Conservation (phyloP, 768 basidiomycete species). For the Lentinula guzmanii region DNA sequence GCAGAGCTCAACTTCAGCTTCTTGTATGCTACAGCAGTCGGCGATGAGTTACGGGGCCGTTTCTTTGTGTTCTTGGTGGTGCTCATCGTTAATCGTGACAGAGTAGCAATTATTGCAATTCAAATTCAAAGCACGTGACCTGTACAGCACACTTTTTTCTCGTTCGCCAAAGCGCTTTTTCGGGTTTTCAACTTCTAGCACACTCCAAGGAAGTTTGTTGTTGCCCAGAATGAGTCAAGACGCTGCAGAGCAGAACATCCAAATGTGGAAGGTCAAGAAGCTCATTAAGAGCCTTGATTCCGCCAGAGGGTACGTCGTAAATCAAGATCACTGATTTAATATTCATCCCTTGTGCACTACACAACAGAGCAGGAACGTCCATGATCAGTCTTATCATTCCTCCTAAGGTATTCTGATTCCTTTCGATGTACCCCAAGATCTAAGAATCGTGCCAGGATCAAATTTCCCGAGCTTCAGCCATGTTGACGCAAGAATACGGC, state of each 20-base stretch:
- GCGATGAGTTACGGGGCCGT: neutral
- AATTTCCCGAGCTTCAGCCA: constrained; percentile 88
- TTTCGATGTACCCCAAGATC: neutral
- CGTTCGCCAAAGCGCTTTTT: neutral
- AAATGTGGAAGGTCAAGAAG: constrained; percentile 99
- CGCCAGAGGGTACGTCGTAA: constrained; percentile 70
- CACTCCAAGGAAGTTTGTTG: constrained; percentile 2
- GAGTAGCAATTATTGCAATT: neutral
- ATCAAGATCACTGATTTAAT: constrained; percentile 7
- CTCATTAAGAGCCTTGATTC: constrained; percentile 97
- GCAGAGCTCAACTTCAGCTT: neutral
- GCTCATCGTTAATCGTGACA: neutral
- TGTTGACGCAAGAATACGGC: constrained; percentile 98
- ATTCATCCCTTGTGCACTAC: constrained; percentile 15
- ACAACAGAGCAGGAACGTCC: constrained; percentile 81
- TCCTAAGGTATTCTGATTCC: constrained; percentile 60
- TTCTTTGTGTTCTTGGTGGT: neutral
- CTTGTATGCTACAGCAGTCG: neutral
- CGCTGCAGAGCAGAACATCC: constrained; percentile 89
- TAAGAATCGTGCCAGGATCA: constrained; percentile 54
- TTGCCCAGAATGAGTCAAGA: constrained; percentile 73
- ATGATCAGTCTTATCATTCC: constrained; percentile 99
- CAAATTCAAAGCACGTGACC: neutral
- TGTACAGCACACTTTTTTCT: neutral
- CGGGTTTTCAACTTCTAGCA: neutral